These are phyloP conservation scores for Mallotus repandus DNA, from an alignment of 441 rosid species.

Conservation along the genomic window DNA sequence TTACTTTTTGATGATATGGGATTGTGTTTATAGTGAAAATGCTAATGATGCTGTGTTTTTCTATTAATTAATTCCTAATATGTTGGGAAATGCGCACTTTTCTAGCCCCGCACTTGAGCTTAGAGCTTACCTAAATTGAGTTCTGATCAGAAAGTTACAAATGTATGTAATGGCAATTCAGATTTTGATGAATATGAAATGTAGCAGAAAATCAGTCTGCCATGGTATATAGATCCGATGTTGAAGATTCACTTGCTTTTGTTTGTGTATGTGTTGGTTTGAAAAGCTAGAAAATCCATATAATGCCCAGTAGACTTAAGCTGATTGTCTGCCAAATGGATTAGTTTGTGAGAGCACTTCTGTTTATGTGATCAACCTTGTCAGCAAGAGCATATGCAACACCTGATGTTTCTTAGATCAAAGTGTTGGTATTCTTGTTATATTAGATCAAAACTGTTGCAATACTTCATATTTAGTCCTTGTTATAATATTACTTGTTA, in stretches of 20 bases:
- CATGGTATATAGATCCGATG: background rate
- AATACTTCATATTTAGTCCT: too few species aligned
- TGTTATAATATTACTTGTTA: background rate
- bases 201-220: background rate
- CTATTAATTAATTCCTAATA: background rate
- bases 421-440: too few species aligned
- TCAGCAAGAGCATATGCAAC: background rate
- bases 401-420: too few species aligned
- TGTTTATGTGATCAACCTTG: background rate
- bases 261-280: background rate
- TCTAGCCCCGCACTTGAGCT: background rate
- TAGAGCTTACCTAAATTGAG: background rate
- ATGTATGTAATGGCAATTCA: background rate
- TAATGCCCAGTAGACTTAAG: background rate
- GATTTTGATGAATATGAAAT: background rate
- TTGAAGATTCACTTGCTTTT: constrained; percentile 2
- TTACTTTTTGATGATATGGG: background rate
- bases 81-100: background rate
- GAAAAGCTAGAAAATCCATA: background rate
- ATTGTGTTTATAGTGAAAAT: background rate
- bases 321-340: background rate
- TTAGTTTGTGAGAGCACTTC: background rate
- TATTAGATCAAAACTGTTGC: too few species aligned
- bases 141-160: background rate
- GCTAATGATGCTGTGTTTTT: background rate